A percentile compares a stretch with the other conserved stretches of the same genome.
Evolutionary conservation across 352 stramenopile genomes (phyloP).

Genomic region (Phytopythium oedochilum): DNA sequence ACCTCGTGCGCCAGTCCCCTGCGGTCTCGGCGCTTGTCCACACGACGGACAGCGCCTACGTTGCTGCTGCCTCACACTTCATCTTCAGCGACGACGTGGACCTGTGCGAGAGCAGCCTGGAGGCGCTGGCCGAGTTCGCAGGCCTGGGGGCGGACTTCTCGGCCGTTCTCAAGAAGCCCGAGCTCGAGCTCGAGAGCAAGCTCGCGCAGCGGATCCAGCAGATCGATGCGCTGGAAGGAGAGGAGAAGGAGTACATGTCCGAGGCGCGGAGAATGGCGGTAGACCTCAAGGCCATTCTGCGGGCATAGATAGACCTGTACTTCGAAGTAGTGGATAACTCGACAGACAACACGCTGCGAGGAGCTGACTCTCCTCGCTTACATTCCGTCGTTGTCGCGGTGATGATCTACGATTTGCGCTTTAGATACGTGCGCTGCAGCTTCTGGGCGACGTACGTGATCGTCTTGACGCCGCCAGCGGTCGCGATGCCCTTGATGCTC

Average conservation of each 20-base stretch:
- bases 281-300: constrained; percentile 40
- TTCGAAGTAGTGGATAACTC: neutral
- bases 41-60: constrained; percentile 34
- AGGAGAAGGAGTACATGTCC: constrained; percentile 65
- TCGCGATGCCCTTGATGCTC: constrained; percentile 88
- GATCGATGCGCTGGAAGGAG: constrained; percentile 55
- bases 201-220: constrained; percentile 48
- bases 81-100: constrained; percentile 75
- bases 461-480: constrained; percentile 74
- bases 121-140: constrained; percentile 71
- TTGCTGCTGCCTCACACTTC: constrained; percentile 38
- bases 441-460: constrained; percentile 82
- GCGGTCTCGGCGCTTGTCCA: constrained; percentile 45
- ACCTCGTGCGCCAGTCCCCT: constrained; percentile 60
- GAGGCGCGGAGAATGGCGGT: constrained; percentile 59
- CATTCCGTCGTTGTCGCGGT: neutral
- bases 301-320: constrained; percentile 7
- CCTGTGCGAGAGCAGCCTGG: constrained; percentile 66
- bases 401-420: constrained; percentile 14
- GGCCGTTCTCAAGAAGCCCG: constrained; percentile 44
- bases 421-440: constrained; percentile 82
- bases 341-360: neutral
- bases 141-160: constrained; percentile 53
- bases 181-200: constrained; percentile 36
- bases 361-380: neutral